phyloP scores from a whole-genome alignment of 768 basidiomycete genomes.

The Mycena floridula region DNA sequence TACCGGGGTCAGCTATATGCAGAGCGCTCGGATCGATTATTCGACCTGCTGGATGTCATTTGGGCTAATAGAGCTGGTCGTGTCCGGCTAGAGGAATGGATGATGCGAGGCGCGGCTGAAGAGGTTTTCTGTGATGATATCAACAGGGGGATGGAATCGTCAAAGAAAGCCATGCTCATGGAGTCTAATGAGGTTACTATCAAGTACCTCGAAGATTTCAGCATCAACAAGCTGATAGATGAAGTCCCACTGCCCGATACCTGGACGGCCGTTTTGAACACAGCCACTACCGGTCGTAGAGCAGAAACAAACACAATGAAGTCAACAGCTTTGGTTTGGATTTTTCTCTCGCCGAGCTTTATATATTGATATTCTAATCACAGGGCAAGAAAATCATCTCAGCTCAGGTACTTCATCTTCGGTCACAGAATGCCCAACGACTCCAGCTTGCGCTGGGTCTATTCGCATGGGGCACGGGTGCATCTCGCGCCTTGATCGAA shows the following conservation, averaged over 20 bases:
- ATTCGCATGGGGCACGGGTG: neutral
- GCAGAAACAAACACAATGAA: neutral
- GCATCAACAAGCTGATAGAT: neutral
- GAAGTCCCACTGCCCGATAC: neutral
- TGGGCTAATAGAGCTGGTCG: neutral
- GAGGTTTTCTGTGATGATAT: neutral
- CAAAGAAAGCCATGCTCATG: neutral
- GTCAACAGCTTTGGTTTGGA: neutral
- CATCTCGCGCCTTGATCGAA: neutral
- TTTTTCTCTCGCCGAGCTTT: neutral
- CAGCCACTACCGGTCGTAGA: neutral
- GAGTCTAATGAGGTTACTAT: neutral
- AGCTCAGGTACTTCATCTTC: neutral
- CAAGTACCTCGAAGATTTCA: neutral
- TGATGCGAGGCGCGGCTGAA: neutral
- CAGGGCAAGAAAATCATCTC: neutral
- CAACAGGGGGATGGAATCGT: neutral
- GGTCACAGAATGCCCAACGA: neutral
- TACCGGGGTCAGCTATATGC: too few relatives aligned
- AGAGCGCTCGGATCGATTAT: neutral
- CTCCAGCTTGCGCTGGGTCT: neutral
- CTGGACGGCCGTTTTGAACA: neutral
- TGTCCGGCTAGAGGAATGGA: neutral
- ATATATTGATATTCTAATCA: neutral
- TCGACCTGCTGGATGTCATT: neutral